Evolutionary conservation across 78 protist genomes (phyloP), one percentile per base, ranked within the genome.

Genomic region (Emiliania huxleyi): DNA sequence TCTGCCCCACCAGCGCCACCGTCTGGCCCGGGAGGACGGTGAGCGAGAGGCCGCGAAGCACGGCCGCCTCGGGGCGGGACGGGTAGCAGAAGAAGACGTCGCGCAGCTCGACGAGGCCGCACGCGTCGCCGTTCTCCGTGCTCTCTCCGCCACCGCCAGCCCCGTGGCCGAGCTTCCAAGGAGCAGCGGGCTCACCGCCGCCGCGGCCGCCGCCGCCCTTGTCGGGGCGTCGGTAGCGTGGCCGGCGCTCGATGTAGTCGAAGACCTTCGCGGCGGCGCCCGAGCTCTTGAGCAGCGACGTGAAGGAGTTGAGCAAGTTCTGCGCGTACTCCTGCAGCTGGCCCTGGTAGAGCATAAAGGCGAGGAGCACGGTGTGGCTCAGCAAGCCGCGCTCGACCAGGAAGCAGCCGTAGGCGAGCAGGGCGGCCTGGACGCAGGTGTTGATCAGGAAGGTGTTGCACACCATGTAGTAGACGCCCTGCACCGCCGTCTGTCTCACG

Each of bases 261-360:
- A 48, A 18, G 25, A 48, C 77, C 77, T 90, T 90, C 35, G 45
- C 92, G 0, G 87, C 93, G 0, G 93, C 93, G 42, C 93, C 93
- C 42, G 91, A 23, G 46, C 48, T 35, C 43, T 91, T 91, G 90
- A 91, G 19, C 18, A 91, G 79, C 69, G 73, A 69, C n/a, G 93
- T 91, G 90, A 91, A 91, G 33, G 93, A 91, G 52, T 91, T 91
- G 84, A 91, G 45, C 0, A 91, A 89, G 69, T 84, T 84, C 26
- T 37, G 18, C 38, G 23, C 43, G 62, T 84, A 84, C 90, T 84
- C 90, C 69, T 84, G 90, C 45, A 84, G 90, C 90, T 84, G 90
- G 4, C 90, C 90, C 35, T 84, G 90, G 90, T 84, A 84, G 69
- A 84, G 90, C 90, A 84, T 84, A 11, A 84, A 84, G 43, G 90